A percentile compares a stretch with the other conserved stretches of the same genome.
These are phyloP conservation scores for Vitis vinifera DNA, from an alignment of 164 flowering plant genomes.

Conservation along the genomic window ASM3070453v1 NC_081808.1:16226001-16226500, in stretches of 20 bases:
- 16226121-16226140: slow-evolving; percentile 85
- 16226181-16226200: slow-evolving; percentile 18
- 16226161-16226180: slow-evolving; percentile 5
- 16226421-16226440: slow-evolving; percentile 91
- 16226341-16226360: neutral
- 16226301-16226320: neutral
- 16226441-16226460: slow-evolving; percentile 65
- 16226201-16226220: slow-evolving; percentile 62
- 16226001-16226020: slow-evolving; percentile 72
- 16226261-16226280: slow-evolving; percentile 44
- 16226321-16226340: neutral
- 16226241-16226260: slow-evolving; percentile 85
- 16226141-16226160: slow-evolving; percentile 53
- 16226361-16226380: too few relatives aligned
- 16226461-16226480: slow-evolving; percentile 60
- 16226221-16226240: slow-evolving; percentile 68
- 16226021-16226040: slow-evolving; percentile 63
- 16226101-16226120: slow-evolving; percentile 74
- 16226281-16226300: neutral
- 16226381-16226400: neutral
- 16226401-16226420: neutral
- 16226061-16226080: slow-evolving; percentile 84
- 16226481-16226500: slow-evolving; percentile 94
- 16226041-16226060: slow-evolving; percentile 83
- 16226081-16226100: slow-evolving; percentile 84